Percentiles rank a stretch among this genome's conserved stretches.
phyloP scores from a whole-genome alignment of 192 early-diverging fungal species.

The Chytriomyces sp. region DNA sequence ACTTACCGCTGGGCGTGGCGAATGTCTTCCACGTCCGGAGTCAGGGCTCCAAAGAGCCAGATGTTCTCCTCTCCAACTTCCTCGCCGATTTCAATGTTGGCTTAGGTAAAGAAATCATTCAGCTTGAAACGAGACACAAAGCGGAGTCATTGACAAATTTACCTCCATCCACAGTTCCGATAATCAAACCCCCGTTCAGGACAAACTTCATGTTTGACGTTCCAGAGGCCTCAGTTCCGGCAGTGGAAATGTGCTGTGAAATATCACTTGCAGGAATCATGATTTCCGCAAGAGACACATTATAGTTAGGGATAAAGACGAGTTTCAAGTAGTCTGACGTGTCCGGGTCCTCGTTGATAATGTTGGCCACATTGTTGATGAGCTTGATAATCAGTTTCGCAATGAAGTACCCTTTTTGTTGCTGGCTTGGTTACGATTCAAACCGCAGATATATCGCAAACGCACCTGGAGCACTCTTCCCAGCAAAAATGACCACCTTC shows the following conservation, averaged over 20 bases:
- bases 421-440: no score
- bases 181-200: constrained; percentile 95
- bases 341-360: constrained; percentile 83
- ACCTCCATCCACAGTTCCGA: constrained; percentile 93
- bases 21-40: constrained; percentile 91
- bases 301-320: constrained; percentile 98
- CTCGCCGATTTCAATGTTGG: constrained; percentile 98
- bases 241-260: constrained; percentile 99
- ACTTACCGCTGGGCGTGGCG: constrained; percentile 80
- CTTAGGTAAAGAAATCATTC: constrained; percentile 35
- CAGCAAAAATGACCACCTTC: constrained; percentile 93
- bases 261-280: constrained; percentile 98
- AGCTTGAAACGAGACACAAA: constrained; percentile 9
- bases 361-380: constrained; percentile 89
- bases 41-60: constrained; percentile 92
- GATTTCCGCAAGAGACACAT: constrained; percentile 94
- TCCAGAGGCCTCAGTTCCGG: constrained; percentile 97
- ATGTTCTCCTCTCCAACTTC: constrained; percentile 98
- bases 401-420: constrained; percentile 98
- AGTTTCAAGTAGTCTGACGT: constrained; percentile 86
- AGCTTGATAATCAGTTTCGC: constrained; percentile 99
- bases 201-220: constrained; percentile 99
- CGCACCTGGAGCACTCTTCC: constrained; percentile 96
- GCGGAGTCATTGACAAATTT: background rate
- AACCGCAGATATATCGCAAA: no score